Conservation (phyloP, 768 basidiomycete species). For the Hericium coralloides region DNA sequence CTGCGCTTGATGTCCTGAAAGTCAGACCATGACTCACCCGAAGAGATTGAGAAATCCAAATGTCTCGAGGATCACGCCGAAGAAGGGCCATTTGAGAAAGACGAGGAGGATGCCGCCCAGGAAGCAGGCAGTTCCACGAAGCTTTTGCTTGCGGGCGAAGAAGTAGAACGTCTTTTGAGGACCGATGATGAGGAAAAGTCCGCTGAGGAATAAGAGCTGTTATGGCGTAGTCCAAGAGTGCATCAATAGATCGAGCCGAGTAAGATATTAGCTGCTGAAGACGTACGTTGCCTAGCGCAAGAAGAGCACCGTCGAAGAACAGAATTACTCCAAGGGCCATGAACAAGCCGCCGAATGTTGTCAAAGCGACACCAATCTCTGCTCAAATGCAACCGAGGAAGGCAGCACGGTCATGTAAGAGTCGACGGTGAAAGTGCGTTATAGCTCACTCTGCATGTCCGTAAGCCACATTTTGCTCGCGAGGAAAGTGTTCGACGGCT, state of each 20-base stretch:
- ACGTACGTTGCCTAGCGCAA: conserved; percentile 94
- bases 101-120: conserved; percentile 86
- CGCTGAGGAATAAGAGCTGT: conserved; percentile 92
- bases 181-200: conserved; percentile 93
- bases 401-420: neutral
- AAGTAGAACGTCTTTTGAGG: conserved; percentile 97
- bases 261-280: neutral
- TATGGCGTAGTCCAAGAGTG: neutral
- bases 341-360: conserved; percentile 90
- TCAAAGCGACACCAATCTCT: conserved; percentile 97
- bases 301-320: conserved; percentile 91
- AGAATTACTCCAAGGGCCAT: conserved; percentile 95
- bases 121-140: conserved; percentile 85
- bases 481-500: too few species aligned
- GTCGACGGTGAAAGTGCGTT: too few species aligned
- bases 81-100: conserved; percentile 91
- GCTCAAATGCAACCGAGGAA: conserved; percentile 6
- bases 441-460: neutral
- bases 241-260: neutral
- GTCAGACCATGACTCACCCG: conserved; percentile 49
- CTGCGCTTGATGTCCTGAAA: neutral
- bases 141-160: conserved; percentile 91
- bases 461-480: neutral
- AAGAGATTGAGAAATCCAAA: conserved; percentile 98
- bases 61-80: conserved; percentile 88